Percentiles rank a stretch among this genome's conserved stretches.
Evolutionary conservation across 2,329 filamentous ascomycete genomes (phyloP).

Genomic region (Geosmithia flava): DNA sequence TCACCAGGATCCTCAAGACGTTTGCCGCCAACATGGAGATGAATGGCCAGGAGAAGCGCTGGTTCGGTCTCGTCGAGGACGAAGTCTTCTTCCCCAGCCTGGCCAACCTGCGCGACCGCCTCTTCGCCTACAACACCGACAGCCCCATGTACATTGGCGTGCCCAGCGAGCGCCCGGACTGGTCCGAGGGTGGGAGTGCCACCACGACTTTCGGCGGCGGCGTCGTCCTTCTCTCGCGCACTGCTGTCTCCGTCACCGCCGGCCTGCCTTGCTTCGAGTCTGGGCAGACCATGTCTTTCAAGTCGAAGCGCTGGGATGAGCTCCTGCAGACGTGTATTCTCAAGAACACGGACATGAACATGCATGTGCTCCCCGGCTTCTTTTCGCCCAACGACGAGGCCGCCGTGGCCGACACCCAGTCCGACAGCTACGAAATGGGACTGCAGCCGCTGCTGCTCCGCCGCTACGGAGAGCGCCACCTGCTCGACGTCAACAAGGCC

Average conservation of each 20-base stretch:
- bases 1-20: slow-evolving; percentile 19
- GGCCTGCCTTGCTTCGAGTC: slow-evolving; percentile 23
- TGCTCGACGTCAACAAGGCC: slow-evolving; percentile 24
- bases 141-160: slow-evolving; percentile 26
- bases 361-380: slow-evolving; percentile 29
- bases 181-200: slow-evolving; percentile 21
- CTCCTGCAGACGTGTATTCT: slow-evolving; percentile 27
- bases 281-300: slow-evolving; percentile 6
- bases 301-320: slow-evolving; percentile 24
- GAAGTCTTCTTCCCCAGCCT: slow-evolving; percentile 32
- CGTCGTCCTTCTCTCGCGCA: slow-evolving; percentile 25
- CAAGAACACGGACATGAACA: slow-evolving; percentile 17
- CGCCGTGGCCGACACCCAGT: slow-evolving; percentile 10
- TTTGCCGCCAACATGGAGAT: slow-evolving; percentile 19
- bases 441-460: slow-evolving; percentile 27
- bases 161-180: slow-evolving; percentile 29
- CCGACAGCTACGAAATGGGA: slow-evolving; percentile 24
- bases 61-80: slow-evolving; percentile 31
- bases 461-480: slow-evolving; percentile 22
- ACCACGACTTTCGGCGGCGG: slow-evolving; percentile 30
- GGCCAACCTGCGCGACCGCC: slow-evolving; percentile 20
- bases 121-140: slow-evolving; percentile 19
- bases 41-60: slow-evolving; percentile 23
- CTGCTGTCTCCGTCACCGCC: slow-evolving; percentile 19
- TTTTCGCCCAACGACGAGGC: slow-evolving; percentile 23